Base-by-base conservation (phyloP, 1,284 basidiomycete species). In the Omphalotus olearius region DNA sequence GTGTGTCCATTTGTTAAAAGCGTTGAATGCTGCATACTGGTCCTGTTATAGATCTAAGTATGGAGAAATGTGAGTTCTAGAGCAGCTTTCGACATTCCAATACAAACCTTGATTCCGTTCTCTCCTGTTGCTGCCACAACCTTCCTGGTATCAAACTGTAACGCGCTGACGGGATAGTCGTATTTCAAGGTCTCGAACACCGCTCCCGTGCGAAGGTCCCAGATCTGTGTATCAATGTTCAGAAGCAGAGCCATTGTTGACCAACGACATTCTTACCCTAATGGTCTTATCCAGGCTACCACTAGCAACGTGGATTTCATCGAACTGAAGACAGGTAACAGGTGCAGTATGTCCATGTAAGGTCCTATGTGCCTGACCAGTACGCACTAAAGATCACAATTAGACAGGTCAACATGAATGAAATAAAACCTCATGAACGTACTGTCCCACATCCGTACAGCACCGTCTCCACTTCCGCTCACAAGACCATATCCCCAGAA, bases 391-490 rank as follows among this genome's bases (percentile, higher is more conserved):
- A 44, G 42, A 26, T 16, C 54, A 40, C 43, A 16, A 44, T 55
- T 41, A 48, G 43, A 40, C 28, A 23, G 26, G 58, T n/a, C n/a
- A n/a, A n/a, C 26, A 36, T 37, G 30, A 42, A 26, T 18, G n/a
- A 42, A 10, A 23, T 47, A 23, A 23, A 23, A 36, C 14, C 17
- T 1, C 26, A 16, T 46, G 11, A 37, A 63, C 91, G 78, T 64
- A 94, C 92, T 97, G 66, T 99, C 97, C 97, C 97, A 99, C 93
- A 99, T 97, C 55, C 97, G 76, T 26, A 99, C 93, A 0, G 90
- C 95, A 36, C 96, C 95, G 69, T 99, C 97, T 1, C 93, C 95
- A 61, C 91, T 95, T 1, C 95, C 97, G 60, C 93, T 97, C 2
- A 97, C 93, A 25, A 99, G 79, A 0, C 94, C 97, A 65, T 98